A percentile compares a stretch with the other conserved stretches of the same genome.
Evolutionary conservation across 108 stramenopile genomes (phyloP).

Genomic region (Cyclotella sp.): DNA sequence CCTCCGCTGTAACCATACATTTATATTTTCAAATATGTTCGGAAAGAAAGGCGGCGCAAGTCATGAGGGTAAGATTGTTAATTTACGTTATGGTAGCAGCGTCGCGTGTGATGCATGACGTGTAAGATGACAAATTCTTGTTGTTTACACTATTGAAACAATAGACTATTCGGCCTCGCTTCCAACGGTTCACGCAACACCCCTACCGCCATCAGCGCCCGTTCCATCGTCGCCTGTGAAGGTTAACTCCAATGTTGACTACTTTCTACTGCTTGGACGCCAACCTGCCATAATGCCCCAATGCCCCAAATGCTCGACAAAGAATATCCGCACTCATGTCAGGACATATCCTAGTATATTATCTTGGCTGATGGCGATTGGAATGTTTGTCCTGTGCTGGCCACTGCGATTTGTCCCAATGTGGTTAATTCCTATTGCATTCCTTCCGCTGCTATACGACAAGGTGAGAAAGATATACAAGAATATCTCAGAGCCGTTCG

Average conservation of each 20-base stretch:
- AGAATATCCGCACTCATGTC: slow-evolving; percentile 13
- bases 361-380: slow-evolving; percentile 22
- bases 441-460: slow-evolving; percentile 16
- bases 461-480: slow-evolving; percentile 10
- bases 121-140: not conserved
- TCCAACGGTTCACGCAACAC: slow-evolving; percentile 13
- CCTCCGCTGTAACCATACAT: not conserved
- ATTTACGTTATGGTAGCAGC: too few species aligned
- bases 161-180: slow-evolving; percentile 12
- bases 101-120: too few species aligned
- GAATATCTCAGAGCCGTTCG: not conserved
- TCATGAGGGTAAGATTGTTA: not conserved
- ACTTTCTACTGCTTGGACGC: slow-evolving; percentile 21
- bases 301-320: slow-evolving; percentile 21
- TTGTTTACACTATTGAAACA: not conserved
- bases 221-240: not conserved
- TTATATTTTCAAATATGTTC: not conserved
- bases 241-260: slow-evolving; percentile 12
- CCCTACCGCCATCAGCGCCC: not conserved
- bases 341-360: slow-evolving; percentile 20
- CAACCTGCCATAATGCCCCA: slow-evolving; percentile 19
- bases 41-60: not conserved
- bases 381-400: slow-evolving; percentile 12
- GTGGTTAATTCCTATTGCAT: slow-evolving; percentile 20
- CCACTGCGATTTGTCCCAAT: slow-evolving; percentile 18